phyloP scores from a whole-genome alignment of 306 rosid species.

The Dryas alaskensis region DNA sequence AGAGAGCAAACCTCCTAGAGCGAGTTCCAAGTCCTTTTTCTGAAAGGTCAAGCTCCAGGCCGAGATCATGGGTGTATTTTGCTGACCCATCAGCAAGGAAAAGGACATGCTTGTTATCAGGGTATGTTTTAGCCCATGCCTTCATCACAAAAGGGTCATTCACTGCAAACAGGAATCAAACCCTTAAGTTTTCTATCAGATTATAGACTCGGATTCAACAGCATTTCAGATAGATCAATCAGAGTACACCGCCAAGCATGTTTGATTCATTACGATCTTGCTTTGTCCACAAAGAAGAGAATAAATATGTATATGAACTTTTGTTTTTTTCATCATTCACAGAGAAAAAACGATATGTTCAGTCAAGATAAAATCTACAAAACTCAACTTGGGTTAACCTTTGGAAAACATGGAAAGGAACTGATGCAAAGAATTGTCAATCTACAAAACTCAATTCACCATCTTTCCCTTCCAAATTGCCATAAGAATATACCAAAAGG shows the following conservation, averaged over 20 bases:
- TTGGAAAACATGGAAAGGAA: too few species aligned
- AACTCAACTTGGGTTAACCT: too few species aligned
- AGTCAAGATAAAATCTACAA: too few species aligned
- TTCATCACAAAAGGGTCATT: constrained; percentile 91
- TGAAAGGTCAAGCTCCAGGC: constrained; percentile 82
- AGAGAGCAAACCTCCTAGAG: constrained; percentile 74
- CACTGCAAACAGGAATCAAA: constrained; percentile 41
- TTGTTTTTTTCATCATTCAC: too few species aligned
- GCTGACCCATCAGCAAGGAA: constrained; percentile 97
- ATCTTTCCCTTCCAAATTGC: too few species aligned
- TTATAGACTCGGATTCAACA: not conserved
- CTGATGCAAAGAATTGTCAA: too few species aligned
- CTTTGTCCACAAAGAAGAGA: too few species aligned
- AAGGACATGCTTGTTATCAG: constrained; percentile 82
- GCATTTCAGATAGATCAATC: not conserved
- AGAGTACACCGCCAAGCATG: not conserved
- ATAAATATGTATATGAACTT: too few species aligned
- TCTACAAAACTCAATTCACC: too few species aligned
- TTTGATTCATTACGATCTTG: too few species aligned
- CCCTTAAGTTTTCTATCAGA: not conserved
- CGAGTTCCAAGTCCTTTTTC: constrained; percentile 82
- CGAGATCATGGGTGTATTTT: constrained; percentile 63
- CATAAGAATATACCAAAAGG: too few species aligned
- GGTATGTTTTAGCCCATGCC: constrained; percentile 83
- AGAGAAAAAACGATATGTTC: not conserved